Conservation (phyloP, 176 grass and related monocot species). For the Rhipidocladum racemiflorum region DNA sequence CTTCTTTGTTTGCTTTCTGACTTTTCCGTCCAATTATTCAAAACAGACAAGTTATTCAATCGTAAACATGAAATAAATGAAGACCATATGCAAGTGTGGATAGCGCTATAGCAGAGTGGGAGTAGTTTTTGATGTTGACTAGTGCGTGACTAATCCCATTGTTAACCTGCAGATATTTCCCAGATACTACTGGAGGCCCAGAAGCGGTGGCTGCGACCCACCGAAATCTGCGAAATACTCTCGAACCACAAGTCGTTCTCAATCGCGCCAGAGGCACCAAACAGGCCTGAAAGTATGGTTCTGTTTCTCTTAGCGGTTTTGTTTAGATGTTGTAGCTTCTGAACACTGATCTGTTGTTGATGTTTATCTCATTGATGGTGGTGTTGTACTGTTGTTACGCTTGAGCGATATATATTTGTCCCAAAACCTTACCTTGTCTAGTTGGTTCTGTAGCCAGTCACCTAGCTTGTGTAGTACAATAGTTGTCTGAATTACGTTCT, state of each 20-base stretch:
- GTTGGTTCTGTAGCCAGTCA: neutral
- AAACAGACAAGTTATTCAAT: neutral
- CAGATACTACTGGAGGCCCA: conserved; percentile 73
- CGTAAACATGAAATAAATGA: neutral
- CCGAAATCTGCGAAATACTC: conserved; percentile 88
- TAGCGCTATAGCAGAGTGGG: conserved; percentile 19
- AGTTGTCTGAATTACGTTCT: neutral
- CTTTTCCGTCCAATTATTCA: conserved; percentile 34
- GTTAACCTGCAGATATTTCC: conserved; percentile 59
- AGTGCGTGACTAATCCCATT: conserved; percentile 26
- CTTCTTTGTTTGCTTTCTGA: conserved; percentile 21
- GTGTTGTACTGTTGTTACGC: neutral
- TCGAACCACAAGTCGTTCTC: conserved; percentile 63
- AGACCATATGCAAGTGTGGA: neutral
- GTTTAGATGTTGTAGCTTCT: neutral
- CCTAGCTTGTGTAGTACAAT: neutral
- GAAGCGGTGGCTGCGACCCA: conserved; percentile 73
- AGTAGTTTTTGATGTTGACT: conserved; percentile 24
- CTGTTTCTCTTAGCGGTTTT: neutral
- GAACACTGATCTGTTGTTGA: neutral
- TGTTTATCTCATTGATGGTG: neutral
- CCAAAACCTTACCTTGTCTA: neutral
- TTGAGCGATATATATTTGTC: neutral
- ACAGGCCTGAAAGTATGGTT: conserved; percentile 61
- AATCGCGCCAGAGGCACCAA: conserved; percentile 67